Percentiles rank a stretch among this genome's conserved stretches.
Evolutionary conservation across 768 basidiomycete genomes (phyloP).

Genomic region (Tylopilus plumbeoviolaceoides): DNA sequence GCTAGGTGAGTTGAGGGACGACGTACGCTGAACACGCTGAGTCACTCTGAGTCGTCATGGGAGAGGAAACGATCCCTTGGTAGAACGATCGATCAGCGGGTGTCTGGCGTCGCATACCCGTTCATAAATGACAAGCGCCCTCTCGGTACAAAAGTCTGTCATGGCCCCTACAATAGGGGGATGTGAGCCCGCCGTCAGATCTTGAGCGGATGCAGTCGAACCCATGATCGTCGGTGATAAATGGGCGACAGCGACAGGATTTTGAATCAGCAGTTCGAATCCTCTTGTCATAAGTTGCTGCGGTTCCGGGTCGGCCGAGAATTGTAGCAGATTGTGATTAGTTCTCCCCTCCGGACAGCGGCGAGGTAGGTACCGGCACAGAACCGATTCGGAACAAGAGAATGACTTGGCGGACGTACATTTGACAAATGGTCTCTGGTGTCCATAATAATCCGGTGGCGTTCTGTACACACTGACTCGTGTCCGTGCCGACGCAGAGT

Average conservation of each 20-base stretch:
- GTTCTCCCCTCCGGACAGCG: background rate
- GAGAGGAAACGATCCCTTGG: background rate
- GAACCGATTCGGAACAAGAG: background rate
- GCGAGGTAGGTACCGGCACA: background rate
- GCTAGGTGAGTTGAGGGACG: background rate
- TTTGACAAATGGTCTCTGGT: background rate
- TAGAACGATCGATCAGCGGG: background rate
- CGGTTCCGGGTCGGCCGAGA: background rate
- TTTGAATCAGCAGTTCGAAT: background rate
- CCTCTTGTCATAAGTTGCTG: background rate
- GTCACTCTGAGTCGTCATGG: background rate
- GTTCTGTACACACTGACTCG: too few species aligned
- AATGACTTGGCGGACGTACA: background rate
- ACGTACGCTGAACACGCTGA: background rate
- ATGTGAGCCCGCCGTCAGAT: background rate
- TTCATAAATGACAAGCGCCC: too few species aligned
- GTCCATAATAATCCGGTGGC: too few species aligned
- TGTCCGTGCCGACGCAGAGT: background rate
- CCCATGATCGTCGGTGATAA: background rate
- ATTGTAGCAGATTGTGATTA: background rate
- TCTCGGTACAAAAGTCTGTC: too few species aligned
- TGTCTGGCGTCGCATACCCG: background rate
- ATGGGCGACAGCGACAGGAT: background rate
- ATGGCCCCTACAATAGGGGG: too few species aligned
- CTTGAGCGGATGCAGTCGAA: background rate